Percentiles rank a stretch among this genome's conserved stretches.
Evolutionary conservation across 805 yeast species (phyloP).

Genomic region (Sugiyamaella mastotermitis): DNA sequence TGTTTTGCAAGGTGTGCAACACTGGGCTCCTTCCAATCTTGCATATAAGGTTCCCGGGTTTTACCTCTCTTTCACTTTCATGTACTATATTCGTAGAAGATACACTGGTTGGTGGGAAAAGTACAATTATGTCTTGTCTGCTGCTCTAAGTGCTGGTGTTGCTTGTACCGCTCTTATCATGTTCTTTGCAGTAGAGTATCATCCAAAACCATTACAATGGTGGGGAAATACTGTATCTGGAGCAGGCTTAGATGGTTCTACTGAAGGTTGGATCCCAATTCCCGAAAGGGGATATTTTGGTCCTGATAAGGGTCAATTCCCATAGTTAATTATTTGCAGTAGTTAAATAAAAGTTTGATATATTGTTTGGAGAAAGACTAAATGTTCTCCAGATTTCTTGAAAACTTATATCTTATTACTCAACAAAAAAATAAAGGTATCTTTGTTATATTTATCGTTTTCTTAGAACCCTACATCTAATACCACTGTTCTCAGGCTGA

Average conservation of each 20-base stretch:
- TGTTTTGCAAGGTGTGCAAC: too few relatives aligned
- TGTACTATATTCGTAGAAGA: constrained; percentile 41
- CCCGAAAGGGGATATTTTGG: constrained; percentile 1
- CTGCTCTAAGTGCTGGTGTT: constrained; percentile 57
- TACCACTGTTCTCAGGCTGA: too few relatives aligned
- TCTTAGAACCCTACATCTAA: too few relatives aligned
- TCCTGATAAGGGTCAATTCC: constrained; percentile 2
- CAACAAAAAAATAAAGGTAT: too few relatives aligned
- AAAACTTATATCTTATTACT: too few relatives aligned
- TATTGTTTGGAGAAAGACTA: too few relatives aligned
- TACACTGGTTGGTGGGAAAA: constrained; percentile 52
- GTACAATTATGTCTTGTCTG: constrained; percentile 46
- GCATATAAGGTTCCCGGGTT: constrained; percentile 38
- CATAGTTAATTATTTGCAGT: constrained; percentile 1
- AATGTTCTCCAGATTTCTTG: too few relatives aligned
- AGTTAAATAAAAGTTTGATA: too few relatives aligned
- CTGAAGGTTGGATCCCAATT: too few relatives aligned
- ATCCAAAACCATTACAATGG: constrained; percentile 38
- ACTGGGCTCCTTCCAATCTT: constrained; percentile 36
- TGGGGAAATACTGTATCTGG: constrained; percentile 48
- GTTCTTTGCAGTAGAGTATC: constrained; percentile 47
- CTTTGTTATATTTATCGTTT: too few relatives aligned
- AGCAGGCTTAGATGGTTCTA: neutral
- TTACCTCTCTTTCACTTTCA: constrained; percentile 37
- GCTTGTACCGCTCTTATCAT: constrained; percentile 54